Base-by-base conservation (phyloP, 1,139 yeast species). In the Debaryomyces fabryi region DNA sequence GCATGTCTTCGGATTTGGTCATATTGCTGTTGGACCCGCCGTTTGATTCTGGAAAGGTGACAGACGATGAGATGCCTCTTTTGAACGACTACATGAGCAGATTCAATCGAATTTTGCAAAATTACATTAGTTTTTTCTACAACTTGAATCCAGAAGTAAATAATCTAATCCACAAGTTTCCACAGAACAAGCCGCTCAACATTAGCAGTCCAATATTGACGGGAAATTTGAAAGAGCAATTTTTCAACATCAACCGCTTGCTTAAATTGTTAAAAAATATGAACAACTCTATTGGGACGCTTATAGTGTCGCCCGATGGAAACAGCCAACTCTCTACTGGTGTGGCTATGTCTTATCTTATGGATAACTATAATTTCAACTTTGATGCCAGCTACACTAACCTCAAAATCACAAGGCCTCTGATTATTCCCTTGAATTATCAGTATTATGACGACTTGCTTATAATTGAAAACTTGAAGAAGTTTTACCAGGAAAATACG, bases 391-490 rank as follows among this genome's bases (percentile, higher is more conserved):
- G 74, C 43, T 61, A 67, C 50, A 54, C 59, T 38, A 54, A 58
- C 34, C 38, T 59, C 30, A 49, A 53, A 45, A 42, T 52, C 13
- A 49, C 51, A 8, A 54, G 67, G 12, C 63, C 66, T n/a, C 48
- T 55, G 27, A 44, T 66, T 13, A 38, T 55, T 30, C 56, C 58
- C 12, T 63, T 72, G 49, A 71, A 72, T 53, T 47, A 58, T 49
- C 69, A 67, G 52, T 74, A 59, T 55, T 76, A 76, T 53, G 76
- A 74, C 46, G 79, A 75, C 55, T 64, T 76, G 53, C 55, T 74
- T 37, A 66, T 75, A 40, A 59, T 71, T 27, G 79, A 75, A 50
- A 67, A 66, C 52, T 67, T 75, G 55, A 72, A 69, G 55, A 73
- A 74, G 58, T 76, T 74, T 49, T 62, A 63, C 46, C 46, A 44